A percentile compares a stretch with the other conserved stretches of the same genome.
These are phyloP conservation scores for Colletotrichum destructivum DNA, from an alignment of 2,329 filamentous ascomycete species.

Conservation along the genomic window DNA sequence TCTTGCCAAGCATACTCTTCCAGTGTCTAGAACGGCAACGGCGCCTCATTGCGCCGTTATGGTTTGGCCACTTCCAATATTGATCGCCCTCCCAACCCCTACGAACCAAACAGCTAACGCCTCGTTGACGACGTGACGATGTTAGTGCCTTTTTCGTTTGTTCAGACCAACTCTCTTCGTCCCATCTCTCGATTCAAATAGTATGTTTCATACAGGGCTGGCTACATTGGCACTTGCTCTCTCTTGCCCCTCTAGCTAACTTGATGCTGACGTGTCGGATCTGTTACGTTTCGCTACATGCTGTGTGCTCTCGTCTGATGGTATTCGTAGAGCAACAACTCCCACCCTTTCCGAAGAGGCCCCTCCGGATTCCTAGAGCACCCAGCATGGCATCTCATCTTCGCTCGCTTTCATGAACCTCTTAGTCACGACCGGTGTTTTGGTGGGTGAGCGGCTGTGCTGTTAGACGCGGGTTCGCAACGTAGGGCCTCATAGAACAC, in stretches of 20 bases:
- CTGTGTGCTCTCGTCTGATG: constrained; percentile 22
- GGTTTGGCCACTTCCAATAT: neutral
- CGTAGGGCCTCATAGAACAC: neutral
- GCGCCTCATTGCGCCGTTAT: constrained; percentile 14
- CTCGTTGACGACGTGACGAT: constrained; percentile 1
- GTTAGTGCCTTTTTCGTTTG: constrained; percentile 3
- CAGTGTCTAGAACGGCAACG: constrained; percentile 1
- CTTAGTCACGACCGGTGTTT: neutral
- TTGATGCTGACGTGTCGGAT: constrained; percentile 18
- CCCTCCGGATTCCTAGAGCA: neutral
- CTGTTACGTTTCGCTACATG: neutral
- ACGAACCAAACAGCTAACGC: constrained; percentile 11
- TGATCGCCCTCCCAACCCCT: neutral
- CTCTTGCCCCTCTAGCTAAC: neutral
- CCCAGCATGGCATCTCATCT: neutral
- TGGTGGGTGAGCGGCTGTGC: neutral
- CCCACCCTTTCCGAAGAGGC: neutral
- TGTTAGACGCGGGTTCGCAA: neutral
- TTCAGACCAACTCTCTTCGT: constrained; percentile 12
- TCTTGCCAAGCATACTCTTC: constrained; percentile 8
- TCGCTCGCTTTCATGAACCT: neutral
- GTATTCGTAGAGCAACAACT: neutral
- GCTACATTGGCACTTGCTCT: constrained; percentile 2
- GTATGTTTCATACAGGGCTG: constrained; percentile 23
- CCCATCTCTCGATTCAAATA: constrained; percentile 9